A percentile compares a stretch with the other conserved stretches of the same genome.
These are phyloP conservation scores for Eutreptiella sp. DNA, from an alignment of 208 protist species.

Conservation along the genomic window DNA sequence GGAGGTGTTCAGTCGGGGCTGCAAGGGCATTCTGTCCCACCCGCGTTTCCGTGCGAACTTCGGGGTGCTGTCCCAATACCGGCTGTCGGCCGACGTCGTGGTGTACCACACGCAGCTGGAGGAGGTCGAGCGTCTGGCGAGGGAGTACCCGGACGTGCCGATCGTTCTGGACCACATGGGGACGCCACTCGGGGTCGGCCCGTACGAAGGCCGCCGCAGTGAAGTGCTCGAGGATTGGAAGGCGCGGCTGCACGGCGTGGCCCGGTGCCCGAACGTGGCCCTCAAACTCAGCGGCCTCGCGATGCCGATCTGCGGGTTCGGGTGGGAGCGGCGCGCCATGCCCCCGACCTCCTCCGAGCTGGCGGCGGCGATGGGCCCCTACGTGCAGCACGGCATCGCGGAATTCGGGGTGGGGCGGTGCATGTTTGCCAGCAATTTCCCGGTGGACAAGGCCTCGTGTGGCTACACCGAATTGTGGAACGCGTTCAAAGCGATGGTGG, in stretches of 20 bases:
- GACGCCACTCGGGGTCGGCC: constrained; percentile 2
- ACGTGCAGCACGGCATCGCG: constrained; percentile 8
- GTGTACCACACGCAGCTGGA: constrained; percentile 11
- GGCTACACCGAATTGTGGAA: constrained; percentile 21
- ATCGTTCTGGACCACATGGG: constrained; percentile 21
- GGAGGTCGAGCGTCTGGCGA: constrained; percentile 1
- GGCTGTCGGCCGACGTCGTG: constrained; percentile 7
- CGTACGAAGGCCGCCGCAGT: not conserved
- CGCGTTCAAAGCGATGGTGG: constrained; percentile 24
- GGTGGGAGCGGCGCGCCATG: not conserved
- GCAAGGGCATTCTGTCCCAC: not conserved
- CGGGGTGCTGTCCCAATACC: constrained; percentile 10
- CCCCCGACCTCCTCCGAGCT: constrained; percentile 23
- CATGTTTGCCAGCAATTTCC: constrained; percentile 31
- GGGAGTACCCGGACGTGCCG: not conserved
- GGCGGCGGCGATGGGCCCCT: constrained; percentile 8
- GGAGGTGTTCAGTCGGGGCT: not conserved
- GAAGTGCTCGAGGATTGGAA: constrained; percentile 5
- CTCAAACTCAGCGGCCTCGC: constrained; percentile 14
- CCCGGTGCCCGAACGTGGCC: constrained; percentile 4
- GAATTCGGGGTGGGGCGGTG: constrained; percentile 11
- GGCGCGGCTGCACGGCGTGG: not conserved
- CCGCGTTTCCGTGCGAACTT: not conserved
- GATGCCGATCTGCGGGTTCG: constrained; percentile 10
- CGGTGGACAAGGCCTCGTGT: constrained; percentile 19